Evolutionary conservation across 331 rosid genomes (phyloP).

Genomic region (Acacia pycnantha): DNA sequence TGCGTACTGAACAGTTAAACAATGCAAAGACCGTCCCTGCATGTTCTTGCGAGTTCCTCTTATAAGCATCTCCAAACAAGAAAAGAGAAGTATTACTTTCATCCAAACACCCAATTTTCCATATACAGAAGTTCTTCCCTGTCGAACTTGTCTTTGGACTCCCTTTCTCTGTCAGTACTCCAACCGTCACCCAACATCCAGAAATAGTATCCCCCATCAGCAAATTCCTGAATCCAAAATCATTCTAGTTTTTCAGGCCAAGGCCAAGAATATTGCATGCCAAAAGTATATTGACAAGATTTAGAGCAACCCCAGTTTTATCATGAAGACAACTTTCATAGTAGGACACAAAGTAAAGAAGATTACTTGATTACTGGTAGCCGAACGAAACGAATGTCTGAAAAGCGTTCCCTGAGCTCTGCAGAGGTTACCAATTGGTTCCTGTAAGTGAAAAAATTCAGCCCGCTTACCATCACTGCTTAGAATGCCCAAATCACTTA

Average conservation of each 20-base stretch:
- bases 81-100: conserved; percentile 67
- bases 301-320: neutral
- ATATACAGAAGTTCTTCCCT: conserved; percentile 70
- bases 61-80: conserved; percentile 90
- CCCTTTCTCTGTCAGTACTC: conserved; percentile 85
- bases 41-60: conserved; percentile 50
- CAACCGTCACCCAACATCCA: conserved; percentile 90
- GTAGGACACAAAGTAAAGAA: conserved; percentile 8
- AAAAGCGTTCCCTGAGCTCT: conserved; percentile 62
- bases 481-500: neutral
- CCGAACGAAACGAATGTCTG: conserved; percentile 83
- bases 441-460: conserved; percentile 34
- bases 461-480: neutral
- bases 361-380: conserved; percentile 67
- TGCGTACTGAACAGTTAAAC: conserved; percentile 70
- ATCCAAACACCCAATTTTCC: conserved; percentile 79
- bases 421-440: conserved; percentile 56
- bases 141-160: conserved; percentile 57
- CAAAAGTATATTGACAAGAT: neutral
- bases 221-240: conserved; percentile 55
- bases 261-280: neutral
- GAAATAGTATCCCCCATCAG: conserved; percentile 70
- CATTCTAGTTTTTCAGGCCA: neutral
- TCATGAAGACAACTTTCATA: neutral
- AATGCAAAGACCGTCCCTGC: conserved; percentile 72